Conservation (phyloP, 306 rosid genomes). For the Abrus precatorius region DNA sequence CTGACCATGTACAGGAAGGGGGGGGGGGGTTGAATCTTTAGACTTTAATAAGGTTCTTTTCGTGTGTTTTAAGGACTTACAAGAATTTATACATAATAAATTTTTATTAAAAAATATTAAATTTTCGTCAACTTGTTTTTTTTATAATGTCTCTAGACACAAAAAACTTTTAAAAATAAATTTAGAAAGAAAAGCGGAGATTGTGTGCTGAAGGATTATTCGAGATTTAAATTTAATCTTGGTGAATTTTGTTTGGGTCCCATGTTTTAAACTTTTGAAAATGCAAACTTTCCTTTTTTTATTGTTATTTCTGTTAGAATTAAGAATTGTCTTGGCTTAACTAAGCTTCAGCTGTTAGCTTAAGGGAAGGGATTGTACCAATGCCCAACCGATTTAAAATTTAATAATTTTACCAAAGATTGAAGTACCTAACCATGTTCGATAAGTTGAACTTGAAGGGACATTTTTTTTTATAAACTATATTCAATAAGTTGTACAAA, state of each 20-base stretch:
- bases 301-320: background rate
- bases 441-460: background rate
- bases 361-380: constrained; percentile 3
- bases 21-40: no score
- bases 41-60: no score
- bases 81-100: no score
- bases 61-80: no score
- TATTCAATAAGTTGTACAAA: background rate
- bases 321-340: background rate
- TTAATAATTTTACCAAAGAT: background rate
- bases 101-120: no score
- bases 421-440: background rate
- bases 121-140: no score
- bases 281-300: background rate
- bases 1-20: no score
- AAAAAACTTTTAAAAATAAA: background rate
- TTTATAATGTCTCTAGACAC: no score
- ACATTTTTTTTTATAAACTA: background rate
- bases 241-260: constrained; percentile 1
- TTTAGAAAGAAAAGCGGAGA: background rate
- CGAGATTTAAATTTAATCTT: background rate
- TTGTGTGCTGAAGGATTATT: background rate
- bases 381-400: background rate
- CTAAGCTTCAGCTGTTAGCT: constrained; percentile 3
- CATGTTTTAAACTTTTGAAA: background rate